Percentiles rank a stretch among this genome's conserved stretches.
phyloP scores from a whole-genome alignment of 768 basidiomycete genomes.

The Scleroderma citrinum region DNA sequence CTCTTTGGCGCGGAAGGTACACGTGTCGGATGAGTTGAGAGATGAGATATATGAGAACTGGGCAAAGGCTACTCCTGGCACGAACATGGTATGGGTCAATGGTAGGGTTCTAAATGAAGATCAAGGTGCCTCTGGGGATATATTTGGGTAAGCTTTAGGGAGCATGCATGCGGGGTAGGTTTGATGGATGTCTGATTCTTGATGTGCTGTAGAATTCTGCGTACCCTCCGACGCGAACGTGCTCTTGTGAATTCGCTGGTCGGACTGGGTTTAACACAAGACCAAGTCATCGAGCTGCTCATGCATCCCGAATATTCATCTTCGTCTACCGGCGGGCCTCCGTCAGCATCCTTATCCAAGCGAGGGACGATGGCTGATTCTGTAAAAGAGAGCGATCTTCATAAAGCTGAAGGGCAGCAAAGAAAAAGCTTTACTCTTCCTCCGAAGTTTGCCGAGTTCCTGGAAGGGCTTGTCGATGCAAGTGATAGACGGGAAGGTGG shows the following conservation, averaged over 20 bases:
- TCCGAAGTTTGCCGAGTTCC: constrained; percentile 20
- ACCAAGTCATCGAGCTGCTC: constrained; percentile 68
- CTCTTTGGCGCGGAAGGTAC: constrained; percentile 64
- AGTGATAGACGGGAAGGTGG: constrained; percentile 82
- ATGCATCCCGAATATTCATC: constrained; percentile 54
- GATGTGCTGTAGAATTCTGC: constrained; percentile 50
- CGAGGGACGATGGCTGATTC: constrained; percentile 6
- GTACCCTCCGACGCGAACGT: constrained; percentile 71
- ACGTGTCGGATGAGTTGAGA: constrained; percentile 41
- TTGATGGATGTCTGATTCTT: neutral
- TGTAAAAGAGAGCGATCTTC: neutral
- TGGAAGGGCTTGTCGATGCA: constrained; percentile 82
- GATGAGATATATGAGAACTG: constrained; percentile 57
- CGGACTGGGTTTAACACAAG: constrained; percentile 53
- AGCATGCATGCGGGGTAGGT: neutral
- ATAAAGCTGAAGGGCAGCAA: constrained; percentile 64
- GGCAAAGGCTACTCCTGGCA: constrained; percentile 42
- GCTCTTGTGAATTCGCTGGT: constrained; percentile 52
- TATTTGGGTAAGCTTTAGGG: constrained; percentile 45
- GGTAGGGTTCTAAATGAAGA: constrained; percentile 55
- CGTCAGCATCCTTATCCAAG: neutral
- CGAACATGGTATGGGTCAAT: constrained; percentile 74
- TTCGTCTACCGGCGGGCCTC: constrained; percentile 28
- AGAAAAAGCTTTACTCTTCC: constrained; percentile 84
- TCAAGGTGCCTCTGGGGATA: constrained; percentile 51